phyloP scores from a whole-genome alignment of 805 yeast genomes.

The Dipodascopsis uninucleata region DNA sequence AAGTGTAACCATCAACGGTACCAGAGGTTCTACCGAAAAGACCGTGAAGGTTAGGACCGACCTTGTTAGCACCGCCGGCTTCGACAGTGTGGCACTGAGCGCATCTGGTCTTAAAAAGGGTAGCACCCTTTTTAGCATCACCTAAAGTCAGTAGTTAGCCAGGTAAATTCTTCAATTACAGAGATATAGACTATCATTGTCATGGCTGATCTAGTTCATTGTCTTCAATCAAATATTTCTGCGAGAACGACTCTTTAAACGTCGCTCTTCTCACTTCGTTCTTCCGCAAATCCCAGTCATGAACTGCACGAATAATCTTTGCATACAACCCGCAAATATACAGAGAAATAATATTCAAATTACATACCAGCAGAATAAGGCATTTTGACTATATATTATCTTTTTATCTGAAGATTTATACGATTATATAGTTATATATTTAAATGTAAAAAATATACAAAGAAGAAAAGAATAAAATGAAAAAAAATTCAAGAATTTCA shows the following conservation, averaged over 20 bases:
- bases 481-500: no score
- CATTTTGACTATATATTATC: no score
- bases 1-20: constrained; percentile 85
- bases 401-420: no score
- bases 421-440: no score
- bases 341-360: neutral
- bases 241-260: no score
- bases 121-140: constrained; percentile 92
- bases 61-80: constrained; percentile 95
- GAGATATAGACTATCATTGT: neutral
- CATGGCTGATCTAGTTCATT: neutral
- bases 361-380: no score
- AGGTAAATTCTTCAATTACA: neutral
- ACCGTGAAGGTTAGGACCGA: constrained; percentile 98
- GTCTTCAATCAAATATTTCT: neutral
- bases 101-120: constrained; percentile 97
- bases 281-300: no score
- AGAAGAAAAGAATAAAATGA: no score
- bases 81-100: constrained; percentile 97
- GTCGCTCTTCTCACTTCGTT: no score
- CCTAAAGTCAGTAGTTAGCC: constrained; percentile 37
- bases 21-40: constrained; percentile 91
- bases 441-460: no score
- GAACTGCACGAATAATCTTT: no score
- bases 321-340: neutral